Evolutionary conservation across 2,329 filamentous ascomycete species (phyloP).

Genomic region (Xylariaceae sp.): DNA sequence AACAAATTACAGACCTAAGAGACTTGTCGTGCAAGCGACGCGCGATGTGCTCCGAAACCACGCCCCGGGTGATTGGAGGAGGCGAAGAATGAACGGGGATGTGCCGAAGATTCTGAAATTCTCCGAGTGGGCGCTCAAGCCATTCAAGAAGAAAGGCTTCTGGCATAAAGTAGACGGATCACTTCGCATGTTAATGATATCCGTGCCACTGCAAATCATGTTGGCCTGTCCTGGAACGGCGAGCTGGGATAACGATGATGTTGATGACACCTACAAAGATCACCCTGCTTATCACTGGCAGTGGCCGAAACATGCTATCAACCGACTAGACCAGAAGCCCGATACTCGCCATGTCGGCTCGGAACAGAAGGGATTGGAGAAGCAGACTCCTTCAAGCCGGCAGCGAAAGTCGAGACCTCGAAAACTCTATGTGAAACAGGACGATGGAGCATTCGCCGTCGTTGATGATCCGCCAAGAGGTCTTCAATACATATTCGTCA

Average conservation of each 20-base stretch:
- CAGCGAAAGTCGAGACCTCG: conserved; percentile 11
- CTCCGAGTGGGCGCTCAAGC: conserved; percentile 19
- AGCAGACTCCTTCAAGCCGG: conserved; percentile 7
- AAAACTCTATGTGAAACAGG: conserved; percentile 14
- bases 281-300: conserved; percentile 24
- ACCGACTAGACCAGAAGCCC: conserved; percentile 22
- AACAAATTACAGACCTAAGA: conserved; percentile 19
- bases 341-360: not conserved
- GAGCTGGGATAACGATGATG: conserved; percentile 18
- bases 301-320: conserved; percentile 25
- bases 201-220: conserved; percentile 21
- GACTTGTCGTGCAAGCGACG: conserved; percentile 23
- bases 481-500: conserved; percentile 19
- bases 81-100: conserved; percentile 18
- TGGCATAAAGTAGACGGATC: conserved; percentile 10
- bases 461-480: conserved; percentile 10
- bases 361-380: not conserved
- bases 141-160: conserved; percentile 7
- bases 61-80: conserved; percentile 20
- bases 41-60: conserved; percentile 14
- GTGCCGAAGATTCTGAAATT: conserved; percentile 19
- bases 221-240: conserved; percentile 13
- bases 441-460: conserved; percentile 10
- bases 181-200: conserved; percentile 16
- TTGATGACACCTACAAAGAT: conserved; percentile 19